Conservation (phyloP, 164 flowering plant species). For the Vitis rotundifolia region DNA sequence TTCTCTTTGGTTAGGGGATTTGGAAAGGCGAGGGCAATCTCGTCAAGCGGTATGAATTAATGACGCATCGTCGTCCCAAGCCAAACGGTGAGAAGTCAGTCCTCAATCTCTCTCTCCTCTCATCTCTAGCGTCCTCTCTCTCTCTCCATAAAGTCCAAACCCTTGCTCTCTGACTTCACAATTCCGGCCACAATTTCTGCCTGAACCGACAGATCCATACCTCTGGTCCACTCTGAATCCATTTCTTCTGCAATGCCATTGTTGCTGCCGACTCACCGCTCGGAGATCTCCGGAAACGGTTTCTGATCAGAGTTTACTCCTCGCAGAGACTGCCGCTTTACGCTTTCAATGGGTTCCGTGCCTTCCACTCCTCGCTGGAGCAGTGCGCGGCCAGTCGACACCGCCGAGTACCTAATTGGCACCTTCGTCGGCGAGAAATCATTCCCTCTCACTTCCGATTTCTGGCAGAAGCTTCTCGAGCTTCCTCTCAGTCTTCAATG, state of each 20-base stretch:
- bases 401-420: constrained; percentile 78
- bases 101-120: neutral
- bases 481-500: constrained; percentile 71
- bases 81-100: neutral
- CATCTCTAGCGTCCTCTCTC: constrained; percentile 3
- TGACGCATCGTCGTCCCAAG: neutral
- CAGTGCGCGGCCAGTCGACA: constrained; percentile 49
- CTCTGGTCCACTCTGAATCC: neutral
- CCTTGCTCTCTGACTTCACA: constrained; percentile 22
- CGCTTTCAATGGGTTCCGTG: constrained; percentile 64
- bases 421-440: constrained; percentile 78
- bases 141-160: constrained; percentile 16
- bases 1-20: no score
- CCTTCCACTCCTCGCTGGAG: constrained; percentile 78
- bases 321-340: neutral
- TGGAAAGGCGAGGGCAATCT: constrained; percentile 5
- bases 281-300: constrained; percentile 9
- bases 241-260: constrained; percentile 14
- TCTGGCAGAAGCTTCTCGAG: constrained; percentile 91
- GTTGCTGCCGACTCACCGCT: neutral
- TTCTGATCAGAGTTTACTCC: constrained; percentile 13
- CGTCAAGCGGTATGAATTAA: constrained; percentile 2
- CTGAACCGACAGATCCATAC: constrained; percentile 20
- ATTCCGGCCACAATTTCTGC: neutral
- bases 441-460: constrained; percentile 74